phyloP scores from a whole-genome alignment of 495 filamentous ascomycete genomes.

The Talaromyces thailandensis region DNA sequence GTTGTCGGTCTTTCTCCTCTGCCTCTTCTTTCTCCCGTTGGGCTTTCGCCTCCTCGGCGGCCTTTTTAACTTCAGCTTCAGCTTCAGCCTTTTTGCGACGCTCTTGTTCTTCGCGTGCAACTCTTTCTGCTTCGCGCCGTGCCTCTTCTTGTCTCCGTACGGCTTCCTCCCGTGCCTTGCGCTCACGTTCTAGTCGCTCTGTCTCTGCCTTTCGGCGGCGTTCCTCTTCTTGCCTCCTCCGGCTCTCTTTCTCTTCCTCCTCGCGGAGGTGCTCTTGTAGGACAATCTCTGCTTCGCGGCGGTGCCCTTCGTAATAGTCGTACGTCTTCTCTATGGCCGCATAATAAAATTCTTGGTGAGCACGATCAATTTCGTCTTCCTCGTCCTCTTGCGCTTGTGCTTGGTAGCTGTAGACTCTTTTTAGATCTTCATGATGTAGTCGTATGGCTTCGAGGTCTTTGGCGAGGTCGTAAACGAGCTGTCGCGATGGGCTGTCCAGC shows the following conservation, averaged over 20 bases:
- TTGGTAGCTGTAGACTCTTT: conserved; percentile 34
- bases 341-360: conserved; percentile 40
- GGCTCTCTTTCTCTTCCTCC: conserved; percentile 27
- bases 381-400: conserved; percentile 34
- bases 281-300: conserved; percentile 46
- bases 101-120: conserved; percentile 12
- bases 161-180: conserved; percentile 40
- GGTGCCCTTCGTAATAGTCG: conserved; percentile 52
- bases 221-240: conserved; percentile 24
- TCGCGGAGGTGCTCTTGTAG: conserved; percentile 25
- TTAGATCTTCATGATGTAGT: conserved; percentile 30
- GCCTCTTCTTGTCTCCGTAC: conserved; percentile 31
- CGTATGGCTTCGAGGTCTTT: conserved; percentile 29
- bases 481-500: conserved; percentile 39
- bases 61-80: conserved; percentile 15
- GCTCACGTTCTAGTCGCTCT: conserved; percentile 30
- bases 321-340: conserved; percentile 54
- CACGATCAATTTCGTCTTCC: conserved; percentile 35
- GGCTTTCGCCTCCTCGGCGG: conserved; percentile 18
- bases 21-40: conserved; percentile 27
- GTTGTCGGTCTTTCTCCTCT: conserved; percentile 22
- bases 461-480: conserved; percentile 39
- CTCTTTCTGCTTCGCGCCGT: conserved; percentile 23
- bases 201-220: conserved; percentile 17
- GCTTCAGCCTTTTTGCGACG: conserved; percentile 22